These are phyloP conservation scores for Phytophthora sp. DNA, from an alignment of 352 stramenopile species.

Conservation along the genomic window DNA sequence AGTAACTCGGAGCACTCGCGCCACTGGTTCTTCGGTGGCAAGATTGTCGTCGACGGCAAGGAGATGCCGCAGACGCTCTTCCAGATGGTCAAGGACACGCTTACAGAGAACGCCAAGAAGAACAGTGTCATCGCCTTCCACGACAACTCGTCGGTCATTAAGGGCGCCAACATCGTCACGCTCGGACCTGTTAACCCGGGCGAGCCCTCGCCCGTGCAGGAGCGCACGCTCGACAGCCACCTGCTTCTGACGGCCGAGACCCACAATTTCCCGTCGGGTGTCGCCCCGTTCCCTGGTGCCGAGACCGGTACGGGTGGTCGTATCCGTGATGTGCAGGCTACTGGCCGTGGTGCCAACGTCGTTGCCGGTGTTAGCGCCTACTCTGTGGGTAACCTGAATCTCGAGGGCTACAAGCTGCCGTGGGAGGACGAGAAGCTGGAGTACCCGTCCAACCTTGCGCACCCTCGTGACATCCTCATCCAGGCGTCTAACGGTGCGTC, in stretches of 20 bases:
- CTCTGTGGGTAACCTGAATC: conserved; percentile 94
- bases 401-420: conserved; percentile 96
- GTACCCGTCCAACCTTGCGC: conserved; percentile 91
- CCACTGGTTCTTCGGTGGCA: conserved; percentile 99
- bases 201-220: conserved; percentile 68
- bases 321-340: conserved; percentile 99
- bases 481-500: conserved; percentile 98
- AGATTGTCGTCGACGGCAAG: conserved; percentile 98
- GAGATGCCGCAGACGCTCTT: conserved; percentile 98
- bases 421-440: conserved; percentile 95
- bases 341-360: conserved; percentile 95
- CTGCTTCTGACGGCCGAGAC: conserved; percentile 98
- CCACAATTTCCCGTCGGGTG: conserved; percentile 99
- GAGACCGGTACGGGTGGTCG: conserved; percentile 98
- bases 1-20: conserved; percentile 99
- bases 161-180: conserved; percentile 91
- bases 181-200: conserved; percentile 74
- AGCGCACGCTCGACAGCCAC: conserved; percentile 90
- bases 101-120: conserved; percentile 89
- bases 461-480: conserved; percentile 95
- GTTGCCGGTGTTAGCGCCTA: conserved; percentile 93
- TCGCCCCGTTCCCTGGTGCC: conserved; percentile 95
- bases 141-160: conserved; percentile 99
- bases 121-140: conserved; percentile 99
- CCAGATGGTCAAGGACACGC: conserved; percentile 98